phyloP scores from a whole-genome alignment of 1,284 basidiomycete genomes.

The Wallemia hederae region DNA sequence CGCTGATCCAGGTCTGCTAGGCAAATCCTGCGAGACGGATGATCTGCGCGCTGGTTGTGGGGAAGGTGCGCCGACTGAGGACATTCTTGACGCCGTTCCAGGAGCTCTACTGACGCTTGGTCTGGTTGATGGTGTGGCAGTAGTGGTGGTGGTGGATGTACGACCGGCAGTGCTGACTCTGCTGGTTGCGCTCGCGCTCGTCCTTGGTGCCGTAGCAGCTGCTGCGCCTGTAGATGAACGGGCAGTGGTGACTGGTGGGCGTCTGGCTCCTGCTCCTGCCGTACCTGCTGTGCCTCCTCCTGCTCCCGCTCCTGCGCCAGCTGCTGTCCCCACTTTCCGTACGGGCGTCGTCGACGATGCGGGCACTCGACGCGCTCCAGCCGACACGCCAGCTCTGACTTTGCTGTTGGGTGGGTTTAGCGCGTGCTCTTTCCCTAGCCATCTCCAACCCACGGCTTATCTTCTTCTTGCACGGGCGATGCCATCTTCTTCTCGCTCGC shows the following conservation, averaged over 20 bases:
- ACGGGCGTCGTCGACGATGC: background rate
- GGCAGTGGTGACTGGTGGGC: background rate
- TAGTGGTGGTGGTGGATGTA: no score
- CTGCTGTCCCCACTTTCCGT: background rate
- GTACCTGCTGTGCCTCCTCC: no score
- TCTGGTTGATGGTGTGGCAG: no score
- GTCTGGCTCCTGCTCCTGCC: no score
- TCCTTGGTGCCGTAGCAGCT: background rate
- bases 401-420: background rate
- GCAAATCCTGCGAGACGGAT: background rate
- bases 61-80: background rate
- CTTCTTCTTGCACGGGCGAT: background rate
- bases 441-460: background rate
- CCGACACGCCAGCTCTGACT: background rate
- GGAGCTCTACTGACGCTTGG: background rate
- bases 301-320: background rate
- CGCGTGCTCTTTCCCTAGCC: background rate
- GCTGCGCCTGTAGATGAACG: background rate
- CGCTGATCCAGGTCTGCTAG: background rate
- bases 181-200: background rate
- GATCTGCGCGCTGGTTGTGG: background rate
- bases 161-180: no score
- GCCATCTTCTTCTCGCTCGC: no score
- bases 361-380: background rate
- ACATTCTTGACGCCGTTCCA: background rate